Evolutionary conservation across 352 stramenopile genomes (phyloP), one percentile per base, ranked within the genome.

Genomic region (Pythium rhizo-oryzae): DNA sequence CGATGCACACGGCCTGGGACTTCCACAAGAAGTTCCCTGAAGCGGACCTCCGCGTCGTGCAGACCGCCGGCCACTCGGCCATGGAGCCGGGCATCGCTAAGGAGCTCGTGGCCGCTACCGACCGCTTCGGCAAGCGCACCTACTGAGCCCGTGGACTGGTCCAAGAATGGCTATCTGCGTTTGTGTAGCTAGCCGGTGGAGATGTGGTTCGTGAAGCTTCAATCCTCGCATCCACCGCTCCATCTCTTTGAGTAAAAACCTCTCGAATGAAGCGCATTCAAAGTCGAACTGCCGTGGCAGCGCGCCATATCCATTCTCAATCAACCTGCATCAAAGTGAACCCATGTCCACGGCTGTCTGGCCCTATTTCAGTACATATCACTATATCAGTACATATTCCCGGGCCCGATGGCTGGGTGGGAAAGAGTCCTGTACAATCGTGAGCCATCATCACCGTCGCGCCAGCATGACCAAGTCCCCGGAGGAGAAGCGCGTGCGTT

Each of bases 1-100:
- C 84, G 15, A 84, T 86, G 71, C 69, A 67, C 15, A 87, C 79
- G 24, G 80, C 79, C 0, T 92, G 80, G 77, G 84, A 92, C 25
- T 79, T 92, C 52, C 84, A 92, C 71, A 83, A 81, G 61, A 74
- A 64, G 24, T 80, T 85, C 55, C 81, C 78, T 0, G 74, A 85
- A 51, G 67, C 74, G 30, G 72, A 90, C 44, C 55, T 89, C 11
- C 69, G 70, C 37, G 60, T 87, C 47, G 80, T 87, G 13, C 71
- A 80, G 70, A 81, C 79, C 5, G 79, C 79, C 19, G 79, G 79
- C n/a, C 79, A 87, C 65, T 82, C 75, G 51, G 75, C 75, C 33
- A 65, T 74, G 46, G 78, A 87, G 57, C 77, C 78, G 6, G 75
- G 77, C 44, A 87, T 84, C 55, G 68, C 72, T 41, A 69, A 77